Base-by-base conservation (phyloP, 2,329 filamentous ascomycete genomes). In the Keithomyces neogunnii region DNA sequence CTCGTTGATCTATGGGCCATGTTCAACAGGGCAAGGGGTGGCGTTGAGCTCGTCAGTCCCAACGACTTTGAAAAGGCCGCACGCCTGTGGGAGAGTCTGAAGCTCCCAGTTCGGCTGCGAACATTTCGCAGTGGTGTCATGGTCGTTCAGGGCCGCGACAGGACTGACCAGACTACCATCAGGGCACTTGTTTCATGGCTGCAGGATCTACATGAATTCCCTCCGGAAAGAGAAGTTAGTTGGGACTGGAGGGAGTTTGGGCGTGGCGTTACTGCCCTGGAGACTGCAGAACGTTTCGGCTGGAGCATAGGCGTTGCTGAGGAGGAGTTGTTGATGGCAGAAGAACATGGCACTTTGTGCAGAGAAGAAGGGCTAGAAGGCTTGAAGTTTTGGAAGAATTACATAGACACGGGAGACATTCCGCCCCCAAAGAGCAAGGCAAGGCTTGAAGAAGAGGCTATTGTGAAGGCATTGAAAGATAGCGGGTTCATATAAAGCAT, bases 261-360 rank as follows among this genome's bases (percentile, higher is more conserved):
- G 0, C 80, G 85, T 51, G 90, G 93, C 8, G 84, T 97, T 31
- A 96, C 90, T 11, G 89, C 90, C 2, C 88, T 93, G 63, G 91
- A 97, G 63, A 82, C 84, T 0, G 93, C 93, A 0, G 88, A 95
- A 66, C 77, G 82, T 47, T 99, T 99, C 68, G 89, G 91, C 5
- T 99, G 93, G 93, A 97, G 93, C 65, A 86, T 99, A 6, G 93
- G 93, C 7, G 92, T 99, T 28, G 93, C 93, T 1, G 88, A 86
- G 53, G 93, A 97, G 66, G 93, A 99, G 70, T 75, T 99, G 10
- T 88, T 96, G 65, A 96, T 99, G 92, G 91, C 91, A 0, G 93
- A 99, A 67, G 92, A 97, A 66, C 82, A 80, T 51, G 93, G 93
- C 0, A 82, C 84, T 3, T 66, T 99, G 26, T 97, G 92, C 66